Evolutionary conservation across 2,329 filamentous ascomycete genomes (phyloP), one percentile per base, ranked within the genome.

Genomic region (Hymenoscyphus repandus): DNA sequence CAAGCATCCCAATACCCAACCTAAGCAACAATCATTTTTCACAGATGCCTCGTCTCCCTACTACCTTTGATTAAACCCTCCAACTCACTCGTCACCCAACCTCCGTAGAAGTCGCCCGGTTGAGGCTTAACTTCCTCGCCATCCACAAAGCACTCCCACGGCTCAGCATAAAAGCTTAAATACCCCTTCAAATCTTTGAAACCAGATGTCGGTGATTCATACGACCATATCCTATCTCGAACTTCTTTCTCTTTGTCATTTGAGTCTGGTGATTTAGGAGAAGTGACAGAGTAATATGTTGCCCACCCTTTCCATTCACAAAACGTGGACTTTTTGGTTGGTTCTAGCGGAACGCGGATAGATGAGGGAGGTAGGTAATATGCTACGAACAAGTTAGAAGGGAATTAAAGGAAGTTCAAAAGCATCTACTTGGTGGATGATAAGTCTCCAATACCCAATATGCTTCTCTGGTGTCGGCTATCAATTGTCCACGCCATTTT

Each of bases 221-320:
- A 85, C 4, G 74, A 76, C 80, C 81, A 84, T 31, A 81, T 74
- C 17, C 78, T 70, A 60, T 79, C 73, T 47, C 68, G 64, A 6
- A 83, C 69, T 1, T 66, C 66, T 37, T 69, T 61, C 34, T 40
- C 20, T 20, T 47, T 15, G 22, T 27, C 22, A 15, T 37, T 32
- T 4, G 27, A 9, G 49, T 51, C 41, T n/a, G 46, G 31, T 12
- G 43, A 2, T 39, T 53, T 31, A 30, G 61, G 38, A 64, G 63
- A 38, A 64, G 66, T 67, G 41, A 79, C 65, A 50, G 72, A 68
- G 66, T 79, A 81, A 63, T 84, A 83, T 2, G 77, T 80, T 10
- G 80, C 80, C 27, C 65, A 63, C 37, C 80, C 80, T 64, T 83
- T 83, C 77, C 78, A 83, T 64, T 83, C 80, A 66, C 78, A 83